Evolutionary conservation across 257 asterid species (phyloP).

Genomic region (Solanum habrochaites): DNA sequence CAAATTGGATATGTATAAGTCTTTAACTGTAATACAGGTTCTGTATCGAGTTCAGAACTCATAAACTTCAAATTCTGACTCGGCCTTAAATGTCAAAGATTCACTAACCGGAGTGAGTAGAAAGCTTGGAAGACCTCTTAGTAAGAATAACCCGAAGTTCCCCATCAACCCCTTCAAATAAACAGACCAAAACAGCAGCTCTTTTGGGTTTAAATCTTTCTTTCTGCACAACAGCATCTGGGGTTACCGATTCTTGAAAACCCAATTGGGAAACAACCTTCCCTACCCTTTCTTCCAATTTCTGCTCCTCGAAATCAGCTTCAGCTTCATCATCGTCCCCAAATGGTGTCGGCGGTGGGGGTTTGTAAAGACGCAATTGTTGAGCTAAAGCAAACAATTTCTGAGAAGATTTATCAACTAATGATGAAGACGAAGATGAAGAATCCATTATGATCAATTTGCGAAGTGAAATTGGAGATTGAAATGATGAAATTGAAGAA

Average conservation of each 20-base stretch:
- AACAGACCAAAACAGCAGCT: slow-evolving; percentile 89
- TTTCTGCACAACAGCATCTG: slow-evolving; percentile 21
- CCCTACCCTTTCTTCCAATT: slow-evolving; percentile 52
- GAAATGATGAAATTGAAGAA: not conserved
- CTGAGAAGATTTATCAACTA: not conserved
- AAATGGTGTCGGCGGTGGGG: slow-evolving; percentile 37
- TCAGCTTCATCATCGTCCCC: slow-evolving; percentile 16
- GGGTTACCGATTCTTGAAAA: slow-evolving; percentile 66
- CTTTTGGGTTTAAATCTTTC: slow-evolving; percentile 62
- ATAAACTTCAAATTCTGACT: not conserved
- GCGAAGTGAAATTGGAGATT: not conserved
- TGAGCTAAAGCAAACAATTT: slow-evolving; percentile 51
- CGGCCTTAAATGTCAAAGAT: not conserved
- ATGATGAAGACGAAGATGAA: not conserved
- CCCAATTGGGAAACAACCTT: slow-evolving; percentile 82
- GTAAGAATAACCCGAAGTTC: slow-evolving; percentile 81
- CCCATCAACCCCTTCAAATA: slow-evolving; percentile 76
- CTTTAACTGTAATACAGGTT: not conserved
- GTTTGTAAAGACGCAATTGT: slow-evolving; percentile 64
- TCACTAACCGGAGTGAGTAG: slow-evolving; percentile 74
- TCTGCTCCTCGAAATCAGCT: slow-evolving; percentile 40
- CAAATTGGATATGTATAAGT: not conserved
- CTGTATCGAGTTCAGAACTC: not conserved
- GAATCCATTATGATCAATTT: not conserved
- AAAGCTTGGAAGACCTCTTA: slow-evolving; percentile 71